Evolutionary conservation across 2,329 filamentous ascomycete genomes (phyloP).

Genomic region (Hirsutella rhossiliensis): DNA sequence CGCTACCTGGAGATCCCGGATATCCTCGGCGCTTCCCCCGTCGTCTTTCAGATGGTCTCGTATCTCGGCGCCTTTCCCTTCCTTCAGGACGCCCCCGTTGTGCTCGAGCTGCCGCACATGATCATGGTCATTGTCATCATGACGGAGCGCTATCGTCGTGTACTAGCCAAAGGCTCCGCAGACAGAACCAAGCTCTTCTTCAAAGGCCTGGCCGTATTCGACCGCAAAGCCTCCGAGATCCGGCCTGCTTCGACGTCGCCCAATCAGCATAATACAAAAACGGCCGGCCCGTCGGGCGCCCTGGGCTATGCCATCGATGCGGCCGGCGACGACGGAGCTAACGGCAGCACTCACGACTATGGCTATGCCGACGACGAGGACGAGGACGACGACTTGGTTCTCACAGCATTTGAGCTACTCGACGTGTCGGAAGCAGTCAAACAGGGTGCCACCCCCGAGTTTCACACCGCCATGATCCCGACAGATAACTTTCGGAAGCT

Average conservation of each 20-base stretch:
- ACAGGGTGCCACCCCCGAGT: slow-evolving; percentile 34
- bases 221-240: slow-evolving; percentile 37
- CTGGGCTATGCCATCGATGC: slow-evolving; percentile 35
- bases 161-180: slow-evolving; percentile 44
- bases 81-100: slow-evolving; percentile 54
- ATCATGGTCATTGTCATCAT: slow-evolving; percentile 62
- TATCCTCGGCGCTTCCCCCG: slow-evolving; percentile 50
- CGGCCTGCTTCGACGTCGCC: slow-evolving; percentile 3
- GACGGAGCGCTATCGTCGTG: slow-evolving; percentile 55
- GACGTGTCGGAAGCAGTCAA: slow-evolving; percentile 51
- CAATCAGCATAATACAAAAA: neutral
- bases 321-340: slow-evolving; percentile 25
- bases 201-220: slow-evolving; percentile 59
- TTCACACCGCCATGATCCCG: slow-evolving; percentile 57
- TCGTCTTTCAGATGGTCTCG: slow-evolving; percentile 60
- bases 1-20: slow-evolving; percentile 65
- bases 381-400: slow-evolving; percentile 49
- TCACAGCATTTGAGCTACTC: slow-evolving; percentile 57
- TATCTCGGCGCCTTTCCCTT: slow-evolving; percentile 66
- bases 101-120: slow-evolving; percentile 57
- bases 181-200: slow-evolving; percentile 56
- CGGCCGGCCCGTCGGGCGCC: slow-evolving; percentile 6
- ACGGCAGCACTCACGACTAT: slow-evolving; percentile 15
- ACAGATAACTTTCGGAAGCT: slow-evolving; percentile 61
- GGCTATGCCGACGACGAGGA: slow-evolving; percentile 30